Evolutionary conservation across 331 rosid species (phyloP).

Genomic region (Phaseolus coccineus): DNA sequence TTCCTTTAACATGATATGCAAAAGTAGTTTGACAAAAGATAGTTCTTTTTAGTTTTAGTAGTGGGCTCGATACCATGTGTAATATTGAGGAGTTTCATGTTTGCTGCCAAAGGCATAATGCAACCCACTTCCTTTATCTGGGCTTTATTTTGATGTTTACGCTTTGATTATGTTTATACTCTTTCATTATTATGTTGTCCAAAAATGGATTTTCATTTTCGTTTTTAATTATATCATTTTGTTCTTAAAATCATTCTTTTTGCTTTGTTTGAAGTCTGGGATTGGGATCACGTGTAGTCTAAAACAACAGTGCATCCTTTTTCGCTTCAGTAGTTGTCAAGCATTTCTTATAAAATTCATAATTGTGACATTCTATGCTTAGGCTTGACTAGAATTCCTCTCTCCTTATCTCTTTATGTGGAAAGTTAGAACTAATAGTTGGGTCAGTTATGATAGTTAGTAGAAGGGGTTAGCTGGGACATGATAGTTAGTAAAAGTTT

Average conservation of each 20-base stretch:
- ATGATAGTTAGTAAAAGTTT: neutral
- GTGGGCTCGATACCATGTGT: neutral
- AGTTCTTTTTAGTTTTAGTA: constrained; percentile 25
- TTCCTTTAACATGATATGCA: constrained; percentile 14
- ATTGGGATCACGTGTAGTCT: neutral
- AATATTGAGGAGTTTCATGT: neutral
- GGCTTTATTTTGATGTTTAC: neutral
- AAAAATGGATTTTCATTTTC: neutral
- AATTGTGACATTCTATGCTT: neutral
- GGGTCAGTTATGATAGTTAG: neutral
- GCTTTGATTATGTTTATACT: neutral
- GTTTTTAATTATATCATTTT: constrained; percentile 6
- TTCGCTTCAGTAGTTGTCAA: neutral
- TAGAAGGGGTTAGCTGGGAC: neutral
- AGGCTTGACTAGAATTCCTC: constrained; percentile 13
- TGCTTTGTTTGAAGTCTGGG: constrained; percentile 14
- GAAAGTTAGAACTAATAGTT: neutral
- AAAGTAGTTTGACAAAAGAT: constrained; percentile 31
- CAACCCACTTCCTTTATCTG: neutral
- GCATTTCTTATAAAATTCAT: constrained; percentile 9
- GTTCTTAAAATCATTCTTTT: neutral
- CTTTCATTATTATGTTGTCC: neutral
- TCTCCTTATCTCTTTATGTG: neutral
- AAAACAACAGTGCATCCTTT: neutral
- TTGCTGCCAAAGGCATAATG: neutral